These are phyloP conservation scores for Xylaria polymorpha DNA, from an alignment of 2,329 filamentous ascomycete species.

Conservation along the genomic window DNA sequence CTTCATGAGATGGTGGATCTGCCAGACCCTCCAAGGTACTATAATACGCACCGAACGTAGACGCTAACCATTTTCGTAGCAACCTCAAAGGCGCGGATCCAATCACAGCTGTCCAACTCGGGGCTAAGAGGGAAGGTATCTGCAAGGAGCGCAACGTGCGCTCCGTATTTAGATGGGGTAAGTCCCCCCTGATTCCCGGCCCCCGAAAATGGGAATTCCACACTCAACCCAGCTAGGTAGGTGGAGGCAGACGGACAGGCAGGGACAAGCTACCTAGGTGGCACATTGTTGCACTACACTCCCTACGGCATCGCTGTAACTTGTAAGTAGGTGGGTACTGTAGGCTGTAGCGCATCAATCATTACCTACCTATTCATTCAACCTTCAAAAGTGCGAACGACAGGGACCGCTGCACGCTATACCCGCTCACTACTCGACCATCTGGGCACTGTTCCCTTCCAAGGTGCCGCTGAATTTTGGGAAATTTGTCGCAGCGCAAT, in stretches of 20 bases:
- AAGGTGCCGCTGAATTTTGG: conserved; percentile 27
- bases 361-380: no score
- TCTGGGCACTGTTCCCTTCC: conserved; percentile 5
- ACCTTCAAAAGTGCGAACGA: background rate
- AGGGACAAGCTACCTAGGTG: background rate
- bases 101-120: conserved; percentile 25
- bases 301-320: background rate
- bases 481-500: conserved; percentile 42
- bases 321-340: no score
- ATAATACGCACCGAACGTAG: conserved; percentile 10
- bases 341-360: background rate
- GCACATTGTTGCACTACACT: background rate
- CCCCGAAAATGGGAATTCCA: conserved; percentile 29
- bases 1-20: conserved; percentile 18
- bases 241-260: conserved; percentile 7
- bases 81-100: conserved; percentile 12
- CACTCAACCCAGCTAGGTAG: conserved; percentile 20
- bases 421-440: conserved; percentile 11
- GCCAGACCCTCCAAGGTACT: conserved; percentile 9
- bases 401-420: conserved; percentile 3
- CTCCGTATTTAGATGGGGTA: conserved; percentile 32
- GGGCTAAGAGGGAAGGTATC: conserved; percentile 24
- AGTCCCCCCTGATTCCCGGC: conserved; percentile 37
- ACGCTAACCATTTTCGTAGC: conserved; percentile 25
- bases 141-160: conserved; percentile 26